phyloP scores from a whole-genome alignment of 2,329 filamentous ascomycete genomes.

The Aspergillus spinulosporus region DNA sequence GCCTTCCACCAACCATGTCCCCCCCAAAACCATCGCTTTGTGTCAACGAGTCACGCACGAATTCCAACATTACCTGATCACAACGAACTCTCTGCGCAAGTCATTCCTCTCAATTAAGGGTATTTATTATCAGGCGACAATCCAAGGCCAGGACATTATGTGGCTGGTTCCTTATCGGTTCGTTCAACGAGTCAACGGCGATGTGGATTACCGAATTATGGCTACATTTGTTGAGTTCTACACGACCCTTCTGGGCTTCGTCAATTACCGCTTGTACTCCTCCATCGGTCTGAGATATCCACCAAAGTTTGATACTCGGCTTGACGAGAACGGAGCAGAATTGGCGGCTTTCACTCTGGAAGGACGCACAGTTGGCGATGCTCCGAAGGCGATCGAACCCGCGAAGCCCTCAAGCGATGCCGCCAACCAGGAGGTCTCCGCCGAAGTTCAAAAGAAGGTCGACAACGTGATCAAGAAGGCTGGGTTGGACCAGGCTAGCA shows the following conservation, averaged over 20 bases:
- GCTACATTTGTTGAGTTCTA: conserved; percentile 99
- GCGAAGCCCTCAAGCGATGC: conserved; percentile 55
- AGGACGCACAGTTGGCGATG: conserved; percentile 60
- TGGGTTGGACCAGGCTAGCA: conserved; percentile 43
- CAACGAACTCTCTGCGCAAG: conserved; percentile 86
- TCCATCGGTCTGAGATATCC: conserved; percentile 90
- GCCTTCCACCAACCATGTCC: conserved; percentile 83
- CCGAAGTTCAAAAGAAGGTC: conserved; percentile 69
- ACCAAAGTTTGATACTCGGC: conserved; percentile 83
- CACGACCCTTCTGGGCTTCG: conserved; percentile 90
- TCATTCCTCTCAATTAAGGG: conserved; percentile 98
- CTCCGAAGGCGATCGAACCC: conserved; percentile 54
- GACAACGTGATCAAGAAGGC: conserved; percentile 53
- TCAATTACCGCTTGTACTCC: conserved; percentile 95
- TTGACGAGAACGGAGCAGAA: conserved; percentile 87
- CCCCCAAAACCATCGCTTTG: conserved; percentile 90
- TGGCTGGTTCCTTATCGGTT: conserved; percentile 99
- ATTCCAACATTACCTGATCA: conserved; percentile 97
- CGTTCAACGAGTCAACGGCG: conserved; percentile 88
- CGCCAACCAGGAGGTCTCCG: conserved; percentile 59
- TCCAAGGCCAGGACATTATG: conserved; percentile 93
- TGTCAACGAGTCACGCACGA: conserved; percentile 92
- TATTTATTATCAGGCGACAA: conserved; percentile 97
- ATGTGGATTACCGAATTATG: conserved; percentile 99
- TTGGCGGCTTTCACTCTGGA: conserved; percentile 89